phyloP scores from a whole-genome alignment of 345 rosid genomes.

The Heritiera littoralis region DNA sequence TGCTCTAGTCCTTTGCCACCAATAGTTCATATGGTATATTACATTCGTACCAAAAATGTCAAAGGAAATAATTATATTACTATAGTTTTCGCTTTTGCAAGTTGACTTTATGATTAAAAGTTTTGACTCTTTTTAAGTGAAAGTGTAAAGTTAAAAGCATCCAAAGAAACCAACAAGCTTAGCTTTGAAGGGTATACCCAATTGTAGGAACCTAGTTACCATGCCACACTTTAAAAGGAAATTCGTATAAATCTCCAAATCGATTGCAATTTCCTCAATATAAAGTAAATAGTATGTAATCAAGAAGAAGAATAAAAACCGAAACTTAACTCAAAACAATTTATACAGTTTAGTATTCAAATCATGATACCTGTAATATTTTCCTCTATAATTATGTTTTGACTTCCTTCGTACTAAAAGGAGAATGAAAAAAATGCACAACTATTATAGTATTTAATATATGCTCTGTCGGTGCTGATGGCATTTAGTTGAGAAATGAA shows the following conservation, averaged over 20 bases:
- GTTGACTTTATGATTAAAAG: slow-evolving; percentile 4
- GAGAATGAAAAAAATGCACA: too few relatives aligned
- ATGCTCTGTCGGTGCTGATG: neutral
- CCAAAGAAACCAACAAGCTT: slow-evolving; percentile 21
- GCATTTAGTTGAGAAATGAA: neutral
- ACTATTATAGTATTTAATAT: neutral
- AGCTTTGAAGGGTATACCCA: neutral
- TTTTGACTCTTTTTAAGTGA: slow-evolving; percentile 11
- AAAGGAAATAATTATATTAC: neutral
- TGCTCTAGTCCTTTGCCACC: too few relatives aligned
- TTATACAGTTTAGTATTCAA: too few relatives aligned
- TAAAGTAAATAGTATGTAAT: neutral
- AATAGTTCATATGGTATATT: too few relatives aligned
- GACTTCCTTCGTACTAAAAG: too few relatives aligned
- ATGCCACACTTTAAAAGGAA: too few relatives aligned
- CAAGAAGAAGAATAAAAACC: neutral
- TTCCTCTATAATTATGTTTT: too few relatives aligned
- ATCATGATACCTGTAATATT: too few relatives aligned
- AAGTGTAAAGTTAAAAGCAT: slow-evolving; percentile 25
- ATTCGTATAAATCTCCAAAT: neutral
- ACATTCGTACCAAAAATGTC: neutral
- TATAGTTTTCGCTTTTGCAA: neutral
- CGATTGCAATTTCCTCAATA: slow-evolving; percentile 4
- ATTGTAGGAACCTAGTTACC: too few relatives aligned
- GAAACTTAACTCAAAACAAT: too few relatives aligned